Evolutionary conservation across 768 basidiomycete species (phyloP), one percentile per base, ranked within the genome.

Genomic region (Psilocybe subaeruginosa): DNA sequence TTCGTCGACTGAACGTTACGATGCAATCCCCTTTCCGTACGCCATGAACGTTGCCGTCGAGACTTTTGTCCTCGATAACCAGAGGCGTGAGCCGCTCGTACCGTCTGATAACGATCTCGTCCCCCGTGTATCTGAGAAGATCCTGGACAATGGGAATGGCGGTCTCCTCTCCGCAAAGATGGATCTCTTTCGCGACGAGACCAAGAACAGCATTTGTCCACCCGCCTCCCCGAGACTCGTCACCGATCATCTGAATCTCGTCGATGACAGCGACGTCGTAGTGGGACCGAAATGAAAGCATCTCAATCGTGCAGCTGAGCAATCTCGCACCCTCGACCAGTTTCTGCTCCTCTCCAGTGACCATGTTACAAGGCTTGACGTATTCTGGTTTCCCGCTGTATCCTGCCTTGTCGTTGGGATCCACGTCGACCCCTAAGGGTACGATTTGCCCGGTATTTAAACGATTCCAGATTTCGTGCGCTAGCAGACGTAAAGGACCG

Each of bases 221-320:
- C 0, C 86, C 86, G 27, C 76, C 78, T 0, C 97, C 97, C 14
- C 97, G 87, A 3, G 86, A 78, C 0, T 80, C 74, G 72, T 98
- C 94, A 0, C 84, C 84, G 16, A 99, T 85, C 91, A 99, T 91
- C 77, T 99, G 97, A 51, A 99, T 98, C 77, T 99, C 97, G 72
- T 98, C 97, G 48, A 99, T 80, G 49, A 99, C 95, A 0, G 88
- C 95, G 23, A 99, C 94, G 54, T 97, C 93, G 57, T 77, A 78
- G 3, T 61, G 61, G 16, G 51, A 63, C 2, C 64, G 62, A 8
- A 78, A 64, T 4, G 80, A 77, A 35, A 91, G 72, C 96, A 99
- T 99, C 80, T 99, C 97, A 66, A 98, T 90, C 2, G 97, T 99
- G 72, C 92, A 95, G 70, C 89, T 89, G n/a, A 81, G 60, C 39